Evolutionary conservation across 371 early-diverging fungal species (phyloP), one percentile per base, ranked within the genome.

Genomic region (Syncephalastrum monosporum): DNA sequence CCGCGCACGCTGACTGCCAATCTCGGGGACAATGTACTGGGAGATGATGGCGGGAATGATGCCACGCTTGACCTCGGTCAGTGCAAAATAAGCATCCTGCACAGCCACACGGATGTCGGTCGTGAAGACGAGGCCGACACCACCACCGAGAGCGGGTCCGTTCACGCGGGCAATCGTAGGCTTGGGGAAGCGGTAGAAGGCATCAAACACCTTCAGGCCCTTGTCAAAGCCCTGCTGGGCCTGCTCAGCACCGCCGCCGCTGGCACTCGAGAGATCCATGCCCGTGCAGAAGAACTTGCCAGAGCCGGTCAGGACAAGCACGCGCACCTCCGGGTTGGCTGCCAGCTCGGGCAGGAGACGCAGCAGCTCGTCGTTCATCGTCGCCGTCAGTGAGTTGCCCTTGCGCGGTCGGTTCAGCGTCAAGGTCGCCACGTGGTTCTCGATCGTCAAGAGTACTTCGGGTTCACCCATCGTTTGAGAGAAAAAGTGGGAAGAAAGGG

Each of bases 281-380:
- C 90, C 90, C 1, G 87, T 85, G 64, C 89, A 88, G 62, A 90
- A 90, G 68, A 77, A 90, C 51, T 86, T 87, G 49, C 90, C 90
- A 16, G 79, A 65, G 7, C 86, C 90, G 1, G 88, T 87, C 19
- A 90, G 56, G 12, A 90, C 72, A 25, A 88, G 68, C 8, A 83
- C 77, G 38, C 86, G 77, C 4, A 88, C 74, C 4, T 63, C 29
- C 1, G 70, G 60, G 63, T 89, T 83, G 14, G 56, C 65, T 42
- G 72, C 79, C 4, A 83, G 65, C 21, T 66, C 53, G 5, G 74
- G 67, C 15, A 89, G 61, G 12, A 74, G 64, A 0, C 54, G 50
- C 10, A 82, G 29, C 33, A 90, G 67, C 33, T 64, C 66, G 17
- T 56, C 53, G 45, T 68, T 75, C 84, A 90, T 84, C 14, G 67